These are phyloP conservation scores for Gardenia jasminoides DNA, from an alignment of 257 asterid genomes.

Conservation along the genomic window DNA sequence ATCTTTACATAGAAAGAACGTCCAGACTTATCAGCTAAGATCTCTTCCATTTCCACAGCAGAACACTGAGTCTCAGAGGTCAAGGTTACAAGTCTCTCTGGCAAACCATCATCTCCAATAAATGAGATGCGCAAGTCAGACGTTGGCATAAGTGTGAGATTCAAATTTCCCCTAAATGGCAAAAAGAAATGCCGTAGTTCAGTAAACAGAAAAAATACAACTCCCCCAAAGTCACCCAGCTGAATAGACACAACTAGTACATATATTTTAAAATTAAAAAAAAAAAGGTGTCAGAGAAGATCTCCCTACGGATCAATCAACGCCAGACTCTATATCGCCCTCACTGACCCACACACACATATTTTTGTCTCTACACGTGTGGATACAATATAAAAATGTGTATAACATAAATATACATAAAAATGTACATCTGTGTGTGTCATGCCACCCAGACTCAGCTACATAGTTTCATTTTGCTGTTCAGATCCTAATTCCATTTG, in stretches of 20 bases:
- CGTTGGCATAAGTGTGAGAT: constrained; percentile 78
- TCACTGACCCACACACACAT: not conserved
- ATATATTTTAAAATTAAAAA: not conserved
- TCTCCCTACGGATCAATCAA: not conserved
- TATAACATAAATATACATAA: no score
- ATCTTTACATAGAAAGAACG: constrained; percentile 67
- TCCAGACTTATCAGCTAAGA: constrained; percentile 73
- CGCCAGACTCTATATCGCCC: not conserved
- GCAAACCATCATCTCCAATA: constrained; percentile 78
- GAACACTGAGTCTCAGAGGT: constrained; percentile 38
- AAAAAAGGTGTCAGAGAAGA: not conserved
- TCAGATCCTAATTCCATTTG: not conserved
- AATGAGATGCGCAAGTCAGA: constrained; percentile 80
- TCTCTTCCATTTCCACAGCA: constrained; percentile 52
- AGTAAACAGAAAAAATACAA: not conserved
- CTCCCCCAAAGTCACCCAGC: not conserved
- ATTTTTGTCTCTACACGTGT: no score
- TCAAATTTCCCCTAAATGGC: constrained; percentile 56
- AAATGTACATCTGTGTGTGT: no score
- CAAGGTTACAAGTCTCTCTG: constrained; percentile 64
- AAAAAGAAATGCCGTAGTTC: not conserved
- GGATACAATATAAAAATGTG: no score
- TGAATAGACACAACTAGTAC: not conserved
- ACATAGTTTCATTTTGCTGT: not conserved
- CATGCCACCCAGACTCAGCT: not conserved